phyloP scores from a whole-genome alignment of 805 yeast genomes.

The Priceomyces castillae region DNA sequence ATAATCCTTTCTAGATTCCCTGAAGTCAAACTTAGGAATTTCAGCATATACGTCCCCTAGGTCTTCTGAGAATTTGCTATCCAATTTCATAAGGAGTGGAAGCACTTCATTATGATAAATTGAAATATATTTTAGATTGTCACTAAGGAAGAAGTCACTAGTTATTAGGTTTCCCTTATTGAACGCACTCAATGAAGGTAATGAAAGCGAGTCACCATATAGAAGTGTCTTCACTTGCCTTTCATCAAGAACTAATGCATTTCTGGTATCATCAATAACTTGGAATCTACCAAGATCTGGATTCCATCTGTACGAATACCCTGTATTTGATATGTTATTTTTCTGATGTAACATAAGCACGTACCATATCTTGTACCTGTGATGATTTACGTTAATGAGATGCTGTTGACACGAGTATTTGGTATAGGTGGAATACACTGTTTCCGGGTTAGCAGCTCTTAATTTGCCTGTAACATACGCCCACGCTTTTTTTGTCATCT shows the following conservation, averaged over 20 bases:
- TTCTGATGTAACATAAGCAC: conserved; percentile 30
- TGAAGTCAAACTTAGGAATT: conserved; percentile 32
- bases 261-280: conserved; percentile 25
- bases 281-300: conserved; percentile 34
- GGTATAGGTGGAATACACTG: conserved; percentile 40
- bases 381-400: conserved; percentile 34
- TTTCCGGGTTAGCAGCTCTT: conserved; percentile 36
- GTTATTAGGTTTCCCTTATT: conserved; percentile 34
- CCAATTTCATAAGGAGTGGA: conserved; percentile 28
- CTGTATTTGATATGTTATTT: conserved; percentile 15
- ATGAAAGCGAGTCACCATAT: conserved; percentile 28
- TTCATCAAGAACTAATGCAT: conserved; percentile 27
- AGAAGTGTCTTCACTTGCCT: conserved; percentile 29
- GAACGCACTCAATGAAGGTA: conserved; percentile 27
- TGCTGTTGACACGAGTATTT: conserved; percentile 40
- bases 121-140: conserved; percentile 33
- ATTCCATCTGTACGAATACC: conserved; percentile 35
- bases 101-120: conserved; percentile 37
- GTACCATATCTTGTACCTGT: conserved; percentile 35
- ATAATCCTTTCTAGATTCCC: conserved; percentile 26
- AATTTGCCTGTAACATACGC: conserved; percentile 34
- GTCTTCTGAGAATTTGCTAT: conserved; percentile 27
- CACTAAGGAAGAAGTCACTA: conserved; percentile 36
- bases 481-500: conserved; percentile 38
- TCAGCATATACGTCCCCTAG: conserved; percentile 27